Percentiles rank a stretch among this genome's conserved stretches.
Evolutionary conservation across 1,284 basidiomycete species (phyloP).

Genomic region (Leccinum subrobustum): DNA sequence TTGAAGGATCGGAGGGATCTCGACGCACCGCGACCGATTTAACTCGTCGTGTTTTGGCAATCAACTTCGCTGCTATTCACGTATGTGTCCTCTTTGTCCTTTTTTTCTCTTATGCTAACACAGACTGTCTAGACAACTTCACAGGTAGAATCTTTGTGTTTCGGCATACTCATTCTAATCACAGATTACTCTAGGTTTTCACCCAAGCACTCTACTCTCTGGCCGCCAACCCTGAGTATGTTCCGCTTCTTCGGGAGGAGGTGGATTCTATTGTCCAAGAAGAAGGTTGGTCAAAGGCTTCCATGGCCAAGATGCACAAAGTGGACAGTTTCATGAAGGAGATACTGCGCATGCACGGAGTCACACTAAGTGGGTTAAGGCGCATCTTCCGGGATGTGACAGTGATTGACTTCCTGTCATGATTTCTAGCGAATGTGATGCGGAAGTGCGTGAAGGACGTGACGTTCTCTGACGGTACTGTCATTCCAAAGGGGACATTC

Average conservation of each 20-base stretch:
- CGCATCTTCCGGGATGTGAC: not conserved
- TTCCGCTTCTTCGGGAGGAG: slow-evolving; percentile 42
- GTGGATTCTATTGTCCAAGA: slow-evolving; percentile 36
- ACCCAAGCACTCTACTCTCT: slow-evolving; percentile 38
- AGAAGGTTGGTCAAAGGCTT: slow-evolving; percentile 45
- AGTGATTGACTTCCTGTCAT: not conserved
- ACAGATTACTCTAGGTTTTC: slow-evolving; percentile 24
- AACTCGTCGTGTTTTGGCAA: slow-evolving; percentile 32
- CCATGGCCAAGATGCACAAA: slow-evolving; percentile 41
- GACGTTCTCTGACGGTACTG: slow-evolving; percentile 41
- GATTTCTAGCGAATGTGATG: slow-evolving; percentile 30
- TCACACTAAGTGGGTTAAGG: slow-evolving; percentile 25
- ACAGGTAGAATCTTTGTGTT: not conserved
- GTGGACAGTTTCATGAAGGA: slow-evolving; percentile 51
- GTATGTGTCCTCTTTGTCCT: slow-evolving; percentile 5
- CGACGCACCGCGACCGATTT: slow-evolving; percentile 32
- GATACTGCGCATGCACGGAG: slow-evolving; percentile 35
- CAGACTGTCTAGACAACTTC: slow-evolving; percentile 12
- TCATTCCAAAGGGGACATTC: slow-evolving; percentile 38
- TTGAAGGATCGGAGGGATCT: slow-evolving; percentile 37
- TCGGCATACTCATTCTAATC: too few species aligned
- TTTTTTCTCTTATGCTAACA: too few species aligned
- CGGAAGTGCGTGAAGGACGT: slow-evolving; percentile 37
- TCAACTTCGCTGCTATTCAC: slow-evolving; percentile 46
- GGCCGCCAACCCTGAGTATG: slow-evolving; percentile 38